Base-by-base conservation (phyloP, 257 asterid genomes). In the Rehmannia glutinosa region DNA sequence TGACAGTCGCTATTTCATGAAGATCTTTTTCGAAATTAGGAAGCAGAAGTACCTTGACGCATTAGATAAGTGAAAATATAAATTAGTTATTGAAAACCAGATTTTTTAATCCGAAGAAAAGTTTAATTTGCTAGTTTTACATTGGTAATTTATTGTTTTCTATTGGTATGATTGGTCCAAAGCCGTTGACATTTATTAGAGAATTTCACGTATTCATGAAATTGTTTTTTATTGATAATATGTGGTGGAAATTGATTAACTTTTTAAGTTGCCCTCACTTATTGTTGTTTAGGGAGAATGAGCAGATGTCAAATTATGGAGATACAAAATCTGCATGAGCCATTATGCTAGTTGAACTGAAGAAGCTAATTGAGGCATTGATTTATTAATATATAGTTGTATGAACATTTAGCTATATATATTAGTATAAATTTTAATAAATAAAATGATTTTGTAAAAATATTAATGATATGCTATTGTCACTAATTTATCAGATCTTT, bases 11-110 rank as follows among this genome's bases (percentile, higher is more conserved):
- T 90, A 90, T 71, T 93, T 97, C 8, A 93, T 93, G 98, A 93
- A 93, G 81, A 88, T 93, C 38, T 93, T 93, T 83, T 93, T 93
- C 27, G 98, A 93, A 75, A 88, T 93, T 62, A 86, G 98, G 83
- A 93, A 93, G 87, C 98, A 93, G 87, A 93, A 93, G 84, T 93
- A 90, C 76, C 97, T 93, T 5, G 98, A 93, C 77, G 97, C 96
- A 68, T 79, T 93, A 86, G 99, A 93, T 54, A 87, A 80, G 98
- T 89, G 76, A 82, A 92, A 21, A 49, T 47, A 25, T 51, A 53
- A 16, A 28, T 39, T 68, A 38, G 17, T 68, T 11, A 20, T 59
- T 45, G 28, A 25, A 36, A 23, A 46, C 47, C 30, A 55, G 19
- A 35, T 63, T 6, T 56, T n/a, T n/a, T 36, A n/a, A 24, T 52